Conservation (phyloP, 176 grass and related monocot genomes). For the Zea mays region DNA sequence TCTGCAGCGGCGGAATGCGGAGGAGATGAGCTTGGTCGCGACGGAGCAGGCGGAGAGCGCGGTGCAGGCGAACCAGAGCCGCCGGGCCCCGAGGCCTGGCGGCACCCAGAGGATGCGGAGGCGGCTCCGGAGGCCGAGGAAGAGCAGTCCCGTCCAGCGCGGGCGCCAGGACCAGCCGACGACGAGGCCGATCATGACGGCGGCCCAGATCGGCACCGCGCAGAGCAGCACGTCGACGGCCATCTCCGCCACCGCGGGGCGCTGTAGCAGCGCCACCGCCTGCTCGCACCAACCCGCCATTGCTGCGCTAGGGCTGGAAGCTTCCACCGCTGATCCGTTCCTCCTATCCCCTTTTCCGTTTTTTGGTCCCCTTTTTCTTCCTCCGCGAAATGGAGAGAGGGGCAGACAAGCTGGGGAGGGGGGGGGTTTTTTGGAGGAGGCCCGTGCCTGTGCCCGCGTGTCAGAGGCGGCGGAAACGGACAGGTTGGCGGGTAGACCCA, state of each 20-base stretch:
- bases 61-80: slow-evolving; percentile 96
- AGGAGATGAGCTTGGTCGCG: slow-evolving; percentile 55
- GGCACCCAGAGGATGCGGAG: slow-evolving; percentile 68
- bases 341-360: not conserved
- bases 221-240: slow-evolving; percentile 85
- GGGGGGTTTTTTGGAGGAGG: too few species aligned
- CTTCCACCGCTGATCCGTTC: not conserved
- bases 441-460: too few species aligned
- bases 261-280: slow-evolving; percentile 62
- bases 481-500: too few species aligned
- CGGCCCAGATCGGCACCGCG: slow-evolving; percentile 96
- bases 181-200: slow-evolving; percentile 89
- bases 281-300: slow-evolving; percentile 79
- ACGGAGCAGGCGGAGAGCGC: slow-evolving; percentile 88
- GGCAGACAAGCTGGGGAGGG: too few species aligned
- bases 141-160: not conserved
- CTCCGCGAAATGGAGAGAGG: slow-evolving; percentile 8
- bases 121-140: slow-evolving; percentile 76
- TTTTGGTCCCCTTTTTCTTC: not conserved
- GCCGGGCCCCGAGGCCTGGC: slow-evolving; percentile 66
- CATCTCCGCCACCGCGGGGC: slow-evolving; percentile 77
- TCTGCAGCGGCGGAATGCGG: slow-evolving; percentile 33
- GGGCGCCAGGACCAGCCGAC: slow-evolving; percentile 91
- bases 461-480: too few species aligned
- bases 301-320: not conserved